A percentile compares a stretch with the other conserved stretches of the same genome.
Evolutionary conservation across 768 basidiomycete genomes (phyloP).

Genomic region (Dictyophora rubrovolvata): DNA sequence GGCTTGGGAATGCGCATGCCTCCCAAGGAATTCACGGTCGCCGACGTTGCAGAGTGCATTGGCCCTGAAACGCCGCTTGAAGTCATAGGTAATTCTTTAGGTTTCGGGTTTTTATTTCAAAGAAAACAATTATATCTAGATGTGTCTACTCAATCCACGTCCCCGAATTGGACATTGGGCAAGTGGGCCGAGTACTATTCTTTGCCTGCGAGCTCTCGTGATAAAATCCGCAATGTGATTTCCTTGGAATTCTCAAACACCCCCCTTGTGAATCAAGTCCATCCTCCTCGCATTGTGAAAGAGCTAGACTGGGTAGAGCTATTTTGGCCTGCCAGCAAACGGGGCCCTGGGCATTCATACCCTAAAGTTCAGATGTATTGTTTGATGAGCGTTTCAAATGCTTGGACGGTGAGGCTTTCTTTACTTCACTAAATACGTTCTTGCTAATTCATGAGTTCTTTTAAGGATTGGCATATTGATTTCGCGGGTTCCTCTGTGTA

Average conservation of each 20-base stretch:
- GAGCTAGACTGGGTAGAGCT: constrained; percentile 97
- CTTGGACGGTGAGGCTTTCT: constrained; percentile 75
- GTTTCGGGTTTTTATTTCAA: neutral
- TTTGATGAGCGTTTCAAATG: constrained; percentile 86
- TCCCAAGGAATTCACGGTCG: constrained; percentile 53
- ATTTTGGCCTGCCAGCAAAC: constrained; percentile 78
- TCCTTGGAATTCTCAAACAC: constrained; percentile 90
- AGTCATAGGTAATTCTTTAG: constrained; percentile 67
- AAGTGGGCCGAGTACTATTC: constrained; percentile 88
- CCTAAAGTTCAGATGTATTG: constrained; percentile 97
- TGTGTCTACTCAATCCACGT: constrained; percentile 78
- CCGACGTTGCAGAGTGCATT: constrained; percentile 69
- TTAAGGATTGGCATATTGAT: constrained; percentile 95
- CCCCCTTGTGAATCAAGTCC: constrained; percentile 62
- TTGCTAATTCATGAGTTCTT: neutral
- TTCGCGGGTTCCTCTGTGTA: constrained; percentile 98
- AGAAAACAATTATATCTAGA: constrained; percentile 30
- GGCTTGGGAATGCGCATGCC: constrained; percentile 93
- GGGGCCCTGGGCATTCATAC: constrained; percentile 61
- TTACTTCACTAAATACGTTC: neutral
- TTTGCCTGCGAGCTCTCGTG: constrained; percentile 52
- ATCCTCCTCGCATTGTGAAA: constrained; percentile 74
- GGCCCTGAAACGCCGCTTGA: constrained; percentile 75
- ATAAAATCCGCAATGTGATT: constrained; percentile 92
- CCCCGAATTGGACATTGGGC: constrained; percentile 80